phyloP scores from a whole-genome alignment of 2,329 filamentous ascomycete species.

The Aspergillus terreus region DNA sequence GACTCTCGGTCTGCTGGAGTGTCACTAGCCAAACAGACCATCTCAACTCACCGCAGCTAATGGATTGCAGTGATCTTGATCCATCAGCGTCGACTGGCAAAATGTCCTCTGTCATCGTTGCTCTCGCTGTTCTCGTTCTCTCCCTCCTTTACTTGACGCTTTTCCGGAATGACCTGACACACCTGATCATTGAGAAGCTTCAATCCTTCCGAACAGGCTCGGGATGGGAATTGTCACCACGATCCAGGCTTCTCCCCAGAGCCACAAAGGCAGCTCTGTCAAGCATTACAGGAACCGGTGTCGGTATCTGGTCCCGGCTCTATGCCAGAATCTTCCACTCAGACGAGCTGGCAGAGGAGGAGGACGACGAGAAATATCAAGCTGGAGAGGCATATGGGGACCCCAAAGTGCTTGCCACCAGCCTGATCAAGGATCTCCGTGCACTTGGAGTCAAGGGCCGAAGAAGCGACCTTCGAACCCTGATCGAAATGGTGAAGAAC shows the following conservation, averaged over 20 bases:
- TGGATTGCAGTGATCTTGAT: no score
- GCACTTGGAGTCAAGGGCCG: constrained; percentile 58
- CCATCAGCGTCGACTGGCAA: neutral
- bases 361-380: constrained; percentile 12
- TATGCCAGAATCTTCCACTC: constrained; percentile 9
- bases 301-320: constrained; percentile 4
- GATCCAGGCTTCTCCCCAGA: neutral
- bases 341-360: constrained; percentile 8
- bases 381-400: constrained; percentile 8
- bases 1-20: no score
- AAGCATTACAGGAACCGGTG: constrained; percentile 6
- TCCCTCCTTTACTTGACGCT: neutral
- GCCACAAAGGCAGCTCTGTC: constrained; percentile 4
- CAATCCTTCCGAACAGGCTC: constrained; percentile 1
- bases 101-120: neutral
- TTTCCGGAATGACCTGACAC: neutral
- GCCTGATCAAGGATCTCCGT: constrained; percentile 64
- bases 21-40: no score
- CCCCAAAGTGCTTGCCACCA: constrained; percentile 56
- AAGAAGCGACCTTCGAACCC: constrained; percentile 4
- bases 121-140: neutral
- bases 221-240: neutral
- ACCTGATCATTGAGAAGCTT: neutral
- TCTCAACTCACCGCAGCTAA: no score
- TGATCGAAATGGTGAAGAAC: constrained; percentile 7